Evolutionary conservation across 2,329 filamentous ascomycete species (phyloP), one percentile per base, ranked within the genome.

Genomic region (Cryphonectria parasitica): DNA sequence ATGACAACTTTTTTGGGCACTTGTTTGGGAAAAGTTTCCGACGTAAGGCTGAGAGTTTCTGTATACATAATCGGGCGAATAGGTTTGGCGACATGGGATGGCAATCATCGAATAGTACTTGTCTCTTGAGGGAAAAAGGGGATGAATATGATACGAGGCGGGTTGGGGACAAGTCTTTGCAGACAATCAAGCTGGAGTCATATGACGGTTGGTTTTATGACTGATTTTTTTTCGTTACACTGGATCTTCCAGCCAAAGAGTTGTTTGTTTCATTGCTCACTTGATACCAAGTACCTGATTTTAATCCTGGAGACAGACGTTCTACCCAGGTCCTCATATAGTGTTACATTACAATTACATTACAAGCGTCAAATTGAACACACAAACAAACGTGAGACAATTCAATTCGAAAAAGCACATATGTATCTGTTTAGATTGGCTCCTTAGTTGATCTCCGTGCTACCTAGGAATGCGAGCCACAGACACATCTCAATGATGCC

Each of bases 181-280:
- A 31, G 58, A 61, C 70, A 71, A 67, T 54, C 70, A 71, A 49
- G 39, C n/a, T 17, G 34, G 63, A 64, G 67, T 56, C 34, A 63
- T 7, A 10, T 41, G 15, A 49, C n/a, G 39, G 61, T 1, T 49
- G 7, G 34, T 61, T 56, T 45, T 5, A 41, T 67, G 62, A 45
- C 45, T 34, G 28, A 28, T 49, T 41, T 22, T 11, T 49, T 41
- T 22, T 11, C 34, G 36, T 66, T 49, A 49, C 34, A 19, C 64
- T 60, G n/a, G 43, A 25, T 39, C 19, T 10, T 15, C 31, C 8
- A 39, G 13, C 34, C 31, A 60, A 31, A 22, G 28, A 45, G 25
- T 69, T 69, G 66, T 71, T 71, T 69, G 69, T 63, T 41, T n/a
- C 34, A 43, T 43, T 54, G 69, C 64, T 69, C 54, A 52, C 36